Evolutionary conservation across 148 eudicot species (phyloP).

Genomic region (Suaeda aralocaspica): DNA sequence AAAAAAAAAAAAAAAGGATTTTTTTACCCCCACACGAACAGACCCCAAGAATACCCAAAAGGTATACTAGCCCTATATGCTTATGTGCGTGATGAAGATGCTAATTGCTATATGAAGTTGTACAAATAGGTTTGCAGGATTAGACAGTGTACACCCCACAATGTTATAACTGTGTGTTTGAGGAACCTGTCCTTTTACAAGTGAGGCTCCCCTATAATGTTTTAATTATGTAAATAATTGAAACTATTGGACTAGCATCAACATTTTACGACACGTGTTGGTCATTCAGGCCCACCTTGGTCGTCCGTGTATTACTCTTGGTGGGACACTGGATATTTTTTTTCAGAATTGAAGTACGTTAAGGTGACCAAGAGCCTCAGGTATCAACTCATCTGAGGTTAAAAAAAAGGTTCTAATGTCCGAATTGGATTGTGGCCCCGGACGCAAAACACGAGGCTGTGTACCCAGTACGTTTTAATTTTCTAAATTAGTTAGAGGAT

Average conservation of each 20-base stretch:
- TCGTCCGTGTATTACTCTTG: neutral
- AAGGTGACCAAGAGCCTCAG: constrained; percentile 12
- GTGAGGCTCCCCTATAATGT: neutral
- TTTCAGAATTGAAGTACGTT: neutral
- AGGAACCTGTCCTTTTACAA: neutral
- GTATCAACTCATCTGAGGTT: constrained; percentile 1
- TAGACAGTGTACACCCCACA: neutral
- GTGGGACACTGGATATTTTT: neutral
- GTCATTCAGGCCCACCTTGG: constrained; percentile 1
- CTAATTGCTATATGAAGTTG: neutral
- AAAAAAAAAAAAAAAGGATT: too few species aligned
- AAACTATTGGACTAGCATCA: neutral
- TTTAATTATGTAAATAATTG: neutral
- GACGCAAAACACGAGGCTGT: constrained; percentile 30
- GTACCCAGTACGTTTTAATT: neutral
- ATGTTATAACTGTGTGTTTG: neutral
- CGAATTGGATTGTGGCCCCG: constrained; percentile 33
- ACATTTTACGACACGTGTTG: constrained; percentile 1
- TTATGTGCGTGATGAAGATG: neutral
- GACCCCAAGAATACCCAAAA: too few species aligned
- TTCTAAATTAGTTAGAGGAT: neutral
- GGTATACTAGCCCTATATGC: neutral
- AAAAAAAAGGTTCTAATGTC: constrained; percentile 23
- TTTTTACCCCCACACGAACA: too few species aligned
- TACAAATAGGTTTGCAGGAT: neutral